Evolutionary conservation across 768 basidiomycete species (phyloP), one percentile per base, ranked within the genome.

Genomic region (Scleroderma bovista): DNA sequence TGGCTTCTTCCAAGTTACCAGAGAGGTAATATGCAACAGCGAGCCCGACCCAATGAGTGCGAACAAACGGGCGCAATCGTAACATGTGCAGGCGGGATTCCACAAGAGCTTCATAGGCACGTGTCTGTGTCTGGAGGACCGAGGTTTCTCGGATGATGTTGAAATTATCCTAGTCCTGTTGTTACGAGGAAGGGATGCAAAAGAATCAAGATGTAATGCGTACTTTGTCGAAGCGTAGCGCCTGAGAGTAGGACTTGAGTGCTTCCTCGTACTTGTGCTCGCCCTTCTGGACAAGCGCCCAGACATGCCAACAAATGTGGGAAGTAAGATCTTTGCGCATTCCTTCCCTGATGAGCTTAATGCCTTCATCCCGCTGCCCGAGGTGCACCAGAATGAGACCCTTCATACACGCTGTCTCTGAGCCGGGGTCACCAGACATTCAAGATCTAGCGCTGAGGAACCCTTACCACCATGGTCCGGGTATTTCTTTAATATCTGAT

Each of bases 291-390:
- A 96, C 83, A 60, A 99, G 85, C 23, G 93, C 96, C 64, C 92
- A 88, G 56, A 98, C 95, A 69, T 99, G 96, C 94, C 96, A 98
- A 63, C 86, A 87, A 63, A 99, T 97, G 61, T 97, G 93, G 17
- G 91, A 93, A 29, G 80, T 84, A 48, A 90, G 70, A 69, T 94
- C 90, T 42, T 84, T 74, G 38, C 81, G 77, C 56, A 91, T 77
- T 51, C 93, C 93, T 58, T 88, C 85, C 73, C 87, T 86, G 57
- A 92, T 86, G 40, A 91, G 77, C 33, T 88, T 84, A 51, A 88
- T 73, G 26, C 93, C 93, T 55, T 93, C 81, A 24, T 86, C 90
- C 53, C 83, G 83, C 62, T 77, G 76, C 44, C 83, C 90, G 80
- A 84, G 81, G 62, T 87, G 87, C 26, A 83, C 84, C 59, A 86